A percentile compares a stretch with the other conserved stretches of the same genome.
Conservation (phyloP, 202 grass and related monocot genomes). For the Musa balbisiana region DNA sequence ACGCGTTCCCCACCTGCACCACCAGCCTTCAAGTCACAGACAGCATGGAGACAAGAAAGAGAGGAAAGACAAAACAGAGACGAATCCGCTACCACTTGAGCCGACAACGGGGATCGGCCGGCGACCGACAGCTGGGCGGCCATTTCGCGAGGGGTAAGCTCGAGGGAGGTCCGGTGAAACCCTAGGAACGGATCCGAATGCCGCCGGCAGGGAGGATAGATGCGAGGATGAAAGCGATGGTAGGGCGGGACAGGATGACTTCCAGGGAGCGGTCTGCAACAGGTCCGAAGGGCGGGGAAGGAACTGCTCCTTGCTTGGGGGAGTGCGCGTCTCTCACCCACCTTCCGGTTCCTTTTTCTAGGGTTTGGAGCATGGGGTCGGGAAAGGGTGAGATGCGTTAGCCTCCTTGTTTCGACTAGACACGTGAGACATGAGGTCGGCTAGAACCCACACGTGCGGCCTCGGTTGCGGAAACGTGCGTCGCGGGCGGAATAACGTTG, state of each 20-base stretch:
- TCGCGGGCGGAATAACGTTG: too few species aligned
- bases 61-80: not conserved
- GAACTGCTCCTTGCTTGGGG: too few species aligned
- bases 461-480: too few species aligned
- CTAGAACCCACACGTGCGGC: too few species aligned
- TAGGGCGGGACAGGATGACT: too few species aligned
- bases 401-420: not conserved
- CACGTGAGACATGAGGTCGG: too few species aligned
- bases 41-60: not conserved
- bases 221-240: not conserved
- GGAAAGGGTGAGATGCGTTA: not conserved
- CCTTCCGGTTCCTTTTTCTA: not conserved
- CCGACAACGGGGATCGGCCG: constrained; percentile 41
- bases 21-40: not conserved
- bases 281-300: too few species aligned
- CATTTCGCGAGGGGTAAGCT: constrained; percentile 21
- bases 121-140: constrained; percentile 34
- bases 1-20: constrained; percentile 80
- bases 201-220: not conserved
- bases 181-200: too few species aligned
- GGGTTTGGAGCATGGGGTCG: not conserved
- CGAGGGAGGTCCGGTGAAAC: not conserved
- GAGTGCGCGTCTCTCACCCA: too few species aligned
- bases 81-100: constrained; percentile 56
- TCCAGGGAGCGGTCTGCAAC: too few species aligned